Evolutionary conservation across 2,329 filamentous ascomycete genomes (phyloP), one percentile per base, ranked within the genome.

Genomic region (Exophiala oligosperma): DNA sequence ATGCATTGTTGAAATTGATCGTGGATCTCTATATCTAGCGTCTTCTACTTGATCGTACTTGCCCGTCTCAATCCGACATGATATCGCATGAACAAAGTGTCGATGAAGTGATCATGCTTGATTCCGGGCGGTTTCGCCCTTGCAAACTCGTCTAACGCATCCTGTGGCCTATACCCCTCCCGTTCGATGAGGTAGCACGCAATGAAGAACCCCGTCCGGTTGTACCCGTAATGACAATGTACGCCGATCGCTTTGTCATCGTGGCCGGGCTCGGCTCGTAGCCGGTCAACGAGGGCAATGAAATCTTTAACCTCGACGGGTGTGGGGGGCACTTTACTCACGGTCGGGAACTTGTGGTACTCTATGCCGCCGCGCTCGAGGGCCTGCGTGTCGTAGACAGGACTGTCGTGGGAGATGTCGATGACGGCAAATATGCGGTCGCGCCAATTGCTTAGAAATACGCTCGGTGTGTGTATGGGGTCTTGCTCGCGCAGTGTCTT

Each of bases 151-250:
- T 90, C 85, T 60, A 97, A 86, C 1, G 93, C 93, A 54, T 88
- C 85, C 67, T 89, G 83, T 1, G 96, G 83, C 23, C 77, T 78
- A 68, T 84, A 92, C 0, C 84, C 86, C 65, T 89, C 83, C 48
- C 85, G 80, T 76, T 97, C 92, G 12, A 97, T 87, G n/a, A 97
- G 78, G 70, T 97, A 97, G 68, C 87, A 91, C 32, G 91, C 88
- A 51, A 97, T 85, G 70, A 97, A 90, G 72, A 93, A 96, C 0
- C 93, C 93, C 0, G 93, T 97, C 23, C 92, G 84, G 71, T 97
- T 97, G 76, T 95, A 97, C 0, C 93, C 93, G 67, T 97, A 97
- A 69, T 97, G 93, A 68, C 93, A 97, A 71, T 97, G 93, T 0
- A 96, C 91, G 2, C 88, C 92, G 52, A 96, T 83, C 49, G 87